These are phyloP conservation scores for Heritiera fomes DNA, from an alignment of 345 rosid genomes.

Conservation along the genomic window DNA sequence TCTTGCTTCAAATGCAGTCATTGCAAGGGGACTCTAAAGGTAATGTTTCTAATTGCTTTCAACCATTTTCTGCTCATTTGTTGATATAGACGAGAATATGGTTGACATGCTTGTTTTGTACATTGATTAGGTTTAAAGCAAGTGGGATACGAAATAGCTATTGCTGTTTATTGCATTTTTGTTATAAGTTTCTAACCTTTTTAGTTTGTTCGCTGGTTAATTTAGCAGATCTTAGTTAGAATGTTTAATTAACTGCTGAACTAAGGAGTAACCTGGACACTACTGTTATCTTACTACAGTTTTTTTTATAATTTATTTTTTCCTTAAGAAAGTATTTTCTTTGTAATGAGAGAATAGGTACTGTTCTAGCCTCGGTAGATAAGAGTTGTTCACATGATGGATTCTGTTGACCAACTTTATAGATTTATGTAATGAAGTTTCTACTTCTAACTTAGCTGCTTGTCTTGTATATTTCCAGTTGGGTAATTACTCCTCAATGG, in stretches of 20 bases:
- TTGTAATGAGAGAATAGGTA: neutral
- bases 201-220: neutral
- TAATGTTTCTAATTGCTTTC: slow-evolving; percentile 19
- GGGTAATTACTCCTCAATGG: slow-evolving; percentile 95
- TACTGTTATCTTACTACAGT: neutral
- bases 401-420: neutral
- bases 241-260: neutral
- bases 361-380: neutral
- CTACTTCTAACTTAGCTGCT: slow-evolving; percentile 14
- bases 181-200: neutral
- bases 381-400: neutral
- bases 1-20: slow-evolving; percentile 95
- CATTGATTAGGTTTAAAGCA: neutral
- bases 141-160: neutral
- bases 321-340: neutral
- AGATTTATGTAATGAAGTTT: slow-evolving; percentile 5
- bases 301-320: neutral
- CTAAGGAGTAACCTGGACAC: neutral
- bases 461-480: slow-evolving; percentile 49
- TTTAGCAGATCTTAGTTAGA: neutral
- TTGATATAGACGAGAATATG: neutral
- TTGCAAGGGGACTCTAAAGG: slow-evolving; percentile 92
- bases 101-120: neutral
- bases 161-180: neutral
- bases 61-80: neutral